Percentiles rank a stretch among this genome's conserved stretches.
Evolutionary conservation across 2,329 filamentous ascomycete genomes (phyloP).

Genomic region (Falciphora oryzae): DNA sequence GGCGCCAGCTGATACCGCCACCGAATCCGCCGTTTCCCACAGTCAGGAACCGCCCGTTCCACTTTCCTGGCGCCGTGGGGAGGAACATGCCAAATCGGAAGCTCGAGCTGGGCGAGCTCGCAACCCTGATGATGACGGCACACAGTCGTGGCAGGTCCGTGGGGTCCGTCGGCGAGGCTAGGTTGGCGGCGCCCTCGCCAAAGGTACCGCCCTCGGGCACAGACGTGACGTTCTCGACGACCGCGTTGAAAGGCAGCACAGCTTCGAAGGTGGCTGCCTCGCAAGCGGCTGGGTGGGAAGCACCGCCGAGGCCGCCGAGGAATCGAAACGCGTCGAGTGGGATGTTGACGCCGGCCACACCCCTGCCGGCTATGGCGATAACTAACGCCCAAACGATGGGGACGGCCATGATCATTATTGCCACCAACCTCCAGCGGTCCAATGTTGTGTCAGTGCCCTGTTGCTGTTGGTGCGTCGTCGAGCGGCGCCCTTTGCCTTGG

Average conservation of each 20-base stretch:
- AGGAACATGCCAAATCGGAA: slow-evolving; percentile 9
- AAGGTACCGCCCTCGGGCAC: slow-evolving; percentile 27
- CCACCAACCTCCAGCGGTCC: background rate
- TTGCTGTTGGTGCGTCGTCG: background rate
- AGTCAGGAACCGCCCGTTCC: slow-evolving; percentile 6
- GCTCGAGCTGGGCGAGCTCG: slow-evolving; percentile 17
- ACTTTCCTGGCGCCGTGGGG: slow-evolving; percentile 21
- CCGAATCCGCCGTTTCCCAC: slow-evolving; percentile 8
- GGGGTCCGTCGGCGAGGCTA: slow-evolving; percentile 21
- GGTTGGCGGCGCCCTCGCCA: slow-evolving; percentile 18
- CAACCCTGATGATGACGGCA: slow-evolving; percentile 30
- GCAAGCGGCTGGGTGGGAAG: background rate
- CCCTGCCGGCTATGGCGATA: background rate
- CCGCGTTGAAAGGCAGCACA: background rate
- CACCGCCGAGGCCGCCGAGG: background rate
- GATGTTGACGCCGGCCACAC: background rate
- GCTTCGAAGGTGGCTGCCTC: background rate
- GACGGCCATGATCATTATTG: background rate
- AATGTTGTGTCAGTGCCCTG: background rate
- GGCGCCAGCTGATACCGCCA: slow-evolving; percentile 8
- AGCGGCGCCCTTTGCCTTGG: background rate
- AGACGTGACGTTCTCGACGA: slow-evolving; percentile 5
- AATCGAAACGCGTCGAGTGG: background rate
- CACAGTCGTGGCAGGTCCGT: slow-evolving; percentile 30
- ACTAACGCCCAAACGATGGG: background rate